Percentiles rank a stretch among this genome's conserved stretches.
Evolutionary conservation across 1,284 basidiomycete species (phyloP).

Genomic region (Pseudozyma sp.): DNA sequence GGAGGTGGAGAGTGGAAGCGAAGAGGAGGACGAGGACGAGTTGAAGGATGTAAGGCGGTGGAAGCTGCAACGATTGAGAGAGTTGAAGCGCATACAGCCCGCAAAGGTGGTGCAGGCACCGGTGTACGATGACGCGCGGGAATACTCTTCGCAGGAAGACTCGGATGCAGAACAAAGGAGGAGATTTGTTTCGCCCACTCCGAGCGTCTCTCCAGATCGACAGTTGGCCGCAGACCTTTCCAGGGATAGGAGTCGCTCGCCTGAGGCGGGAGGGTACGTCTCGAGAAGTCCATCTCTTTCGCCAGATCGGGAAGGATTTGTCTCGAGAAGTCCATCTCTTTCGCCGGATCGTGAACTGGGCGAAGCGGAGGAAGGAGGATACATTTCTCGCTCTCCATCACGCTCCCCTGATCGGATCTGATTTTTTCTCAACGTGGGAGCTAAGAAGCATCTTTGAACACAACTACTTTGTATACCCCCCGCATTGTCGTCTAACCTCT

Average conservation of each 20-base stretch:
- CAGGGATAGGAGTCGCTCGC: slow-evolving; percentile 14
- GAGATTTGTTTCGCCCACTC: slow-evolving; percentile 23
- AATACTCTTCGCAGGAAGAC: slow-evolving; percentile 58
- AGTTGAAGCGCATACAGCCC: background rate
- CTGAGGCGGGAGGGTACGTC: slow-evolving; percentile 9
- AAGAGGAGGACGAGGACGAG: slow-evolving; percentile 27
- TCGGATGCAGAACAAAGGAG: slow-evolving; percentile 71
- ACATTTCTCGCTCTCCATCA: slow-evolving; percentile 25
- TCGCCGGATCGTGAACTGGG: slow-evolving; percentile 17
- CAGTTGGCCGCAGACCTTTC: slow-evolving; percentile 23
- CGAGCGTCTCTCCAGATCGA: slow-evolving; percentile 35
- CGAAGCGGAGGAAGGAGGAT: slow-evolving; percentile 3
- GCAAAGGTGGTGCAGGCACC: background rate
- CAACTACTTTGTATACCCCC: no score
- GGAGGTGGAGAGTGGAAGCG: background rate
- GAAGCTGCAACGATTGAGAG: slow-evolving; percentile 28
- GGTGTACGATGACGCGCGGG: background rate
- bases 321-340: slow-evolving; percentile 19
- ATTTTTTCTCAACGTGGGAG: no score
- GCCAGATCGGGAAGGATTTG: slow-evolving; percentile 6
- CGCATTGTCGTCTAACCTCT: no score
- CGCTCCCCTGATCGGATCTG: slow-evolving; percentile 44
- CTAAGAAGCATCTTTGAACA: no score
- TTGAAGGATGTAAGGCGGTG: slow-evolving; percentile 26
- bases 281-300: slow-evolving; percentile 22